Base-by-base conservation (phyloP, 768 basidiomycete species). In the Rhizopogon sp. region DNA sequence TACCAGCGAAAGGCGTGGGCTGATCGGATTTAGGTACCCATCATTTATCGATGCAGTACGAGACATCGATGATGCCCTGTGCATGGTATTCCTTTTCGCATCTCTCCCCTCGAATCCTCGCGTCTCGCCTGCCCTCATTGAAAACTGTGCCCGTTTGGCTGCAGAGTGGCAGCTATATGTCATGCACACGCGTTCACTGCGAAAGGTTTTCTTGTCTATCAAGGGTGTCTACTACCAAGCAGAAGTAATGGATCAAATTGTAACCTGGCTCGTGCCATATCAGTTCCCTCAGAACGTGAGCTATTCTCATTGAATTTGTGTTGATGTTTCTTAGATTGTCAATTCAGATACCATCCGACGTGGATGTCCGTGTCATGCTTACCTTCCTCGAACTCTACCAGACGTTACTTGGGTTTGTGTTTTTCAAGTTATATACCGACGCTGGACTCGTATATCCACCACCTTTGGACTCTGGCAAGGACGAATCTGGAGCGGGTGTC, bases 191-290 rank as follows among this genome's bases (percentile, higher is more conserved):
- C 81, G 79, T 57, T 79, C 88, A 13, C 79, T 98, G 40, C 83
- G 88, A 51, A 97, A 97, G 71, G 85, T 88, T 31, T 99, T 99
- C 74, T 76, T 99, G 53, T 94, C 92, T 41, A 96, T 99, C 71
- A 98, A 98, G 73, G 97, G 97, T 40, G 84, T 99, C 43, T 99
- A 98, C 72, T 98, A 95, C 70, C 95, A 98, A 72, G 95, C 93
- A 8, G 91, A 96, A 68, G 79, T 98, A 25, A 87, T 93, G 78
- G 94, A 91, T 58, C 90, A 98, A 72, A 85, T 80, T 31, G 81
- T 98, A 43, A 95, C 88, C 39, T 99, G 97, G 97, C 83, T 98
- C 31, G 90, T 97, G 17, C 95, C 96, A 1, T 98, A 97, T 70
- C 91, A 92, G 65, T 99, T 99, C 72, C 95, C 94, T 1, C 97